Evolutionary conservation across 192 early-diverging fungal species (phyloP).

Genomic region (Phlyctochytrium bullatum): DNA sequence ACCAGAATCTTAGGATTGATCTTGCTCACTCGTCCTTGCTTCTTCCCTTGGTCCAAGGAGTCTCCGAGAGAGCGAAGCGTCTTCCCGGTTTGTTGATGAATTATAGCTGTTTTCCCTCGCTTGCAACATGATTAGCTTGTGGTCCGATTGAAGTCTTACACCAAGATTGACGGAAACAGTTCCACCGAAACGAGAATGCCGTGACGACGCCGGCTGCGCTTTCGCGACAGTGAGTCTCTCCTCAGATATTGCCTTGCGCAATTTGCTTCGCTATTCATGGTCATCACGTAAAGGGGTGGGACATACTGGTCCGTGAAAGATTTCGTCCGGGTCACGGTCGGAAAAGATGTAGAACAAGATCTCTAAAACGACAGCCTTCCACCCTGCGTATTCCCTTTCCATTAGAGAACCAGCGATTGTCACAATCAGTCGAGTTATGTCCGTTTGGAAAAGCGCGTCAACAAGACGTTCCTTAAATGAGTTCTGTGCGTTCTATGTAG

Average conservation of each 20-base stretch:
- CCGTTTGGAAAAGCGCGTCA: too few relatives aligned
- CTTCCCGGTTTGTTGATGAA: not conserved
- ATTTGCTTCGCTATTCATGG: not conserved
- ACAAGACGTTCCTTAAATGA: slow-evolving; percentile 11
- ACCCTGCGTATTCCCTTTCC: slow-evolving; percentile 58
- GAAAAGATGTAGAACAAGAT: slow-evolving; percentile 60
- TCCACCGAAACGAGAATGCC: slow-evolving; percentile 49
- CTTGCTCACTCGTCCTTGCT: not conserved
- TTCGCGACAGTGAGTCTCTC: too few relatives aligned
- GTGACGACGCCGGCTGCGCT: too few relatives aligned
- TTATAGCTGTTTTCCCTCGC: too few relatives aligned
- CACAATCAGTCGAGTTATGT: slow-evolving; percentile 67
- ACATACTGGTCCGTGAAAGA: slow-evolving; percentile 1
- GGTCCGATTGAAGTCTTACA: slow-evolving; percentile 18
- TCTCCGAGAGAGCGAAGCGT: not conserved
- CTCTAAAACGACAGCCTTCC: slow-evolving; percentile 62
- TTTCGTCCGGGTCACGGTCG: slow-evolving; percentile 47
- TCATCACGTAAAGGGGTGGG: not conserved
- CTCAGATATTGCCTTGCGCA: too few relatives aligned
- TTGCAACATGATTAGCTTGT: not conserved
- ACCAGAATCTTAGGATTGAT: not conserved
- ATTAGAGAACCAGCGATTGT: slow-evolving; percentile 65
- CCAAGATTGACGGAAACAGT: slow-evolving; percentile 35
- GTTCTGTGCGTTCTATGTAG: not conserved
- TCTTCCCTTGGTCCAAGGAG: not conserved